Percentiles rank a stretch among this genome's conserved stretches.
Conservation (phyloP, 2,329 filamentous ascomycete genomes). For the Fusarium sambucinum region DNA sequence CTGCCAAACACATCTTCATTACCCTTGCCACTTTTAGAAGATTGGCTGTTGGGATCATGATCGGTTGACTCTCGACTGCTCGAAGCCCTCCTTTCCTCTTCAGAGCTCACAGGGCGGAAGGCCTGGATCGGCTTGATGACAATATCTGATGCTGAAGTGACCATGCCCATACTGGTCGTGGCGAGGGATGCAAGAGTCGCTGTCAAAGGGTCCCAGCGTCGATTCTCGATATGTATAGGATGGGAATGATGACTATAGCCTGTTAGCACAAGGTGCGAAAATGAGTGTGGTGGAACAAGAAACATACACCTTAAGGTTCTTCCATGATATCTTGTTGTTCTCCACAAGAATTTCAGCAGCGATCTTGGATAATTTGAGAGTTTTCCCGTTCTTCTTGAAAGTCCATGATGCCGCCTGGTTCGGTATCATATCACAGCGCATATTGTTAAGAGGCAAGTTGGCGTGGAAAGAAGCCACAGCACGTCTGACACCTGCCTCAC, state of each 20-base stretch:
- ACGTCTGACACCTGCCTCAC: conserved; percentile 30
- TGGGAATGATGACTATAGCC: background rate
- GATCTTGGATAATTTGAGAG: conserved; percentile 31
- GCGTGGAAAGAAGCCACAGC: conserved; percentile 43
- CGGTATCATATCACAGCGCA: conserved; percentile 32
- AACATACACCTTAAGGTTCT: conserved; percentile 20
- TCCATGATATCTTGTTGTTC: conserved; percentile 22
- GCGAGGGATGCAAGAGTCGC: conserved; percentile 18
- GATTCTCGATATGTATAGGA: conserved; percentile 28
- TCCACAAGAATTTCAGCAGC: conserved; percentile 31
- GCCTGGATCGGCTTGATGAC: conserved; percentile 29
- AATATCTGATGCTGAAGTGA: conserved; percentile 22
- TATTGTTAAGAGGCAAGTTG: conserved; percentile 33
- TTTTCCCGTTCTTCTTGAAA: conserved; percentile 7
- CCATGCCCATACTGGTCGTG: conserved; percentile 20
- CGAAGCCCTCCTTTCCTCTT: accelerated
- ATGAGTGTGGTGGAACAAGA: accelerated
- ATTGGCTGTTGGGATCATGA: accelerated
- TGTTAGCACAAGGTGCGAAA: background rate
- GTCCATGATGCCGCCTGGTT: conserved; percentile 25
- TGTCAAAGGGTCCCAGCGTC: conserved; percentile 38
- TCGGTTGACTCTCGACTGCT: background rate
- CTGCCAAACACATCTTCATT: background rate
- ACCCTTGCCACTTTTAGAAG: accelerated
- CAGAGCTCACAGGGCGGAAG: background rate